phyloP scores from a whole-genome alignment of 2,329 filamentous ascomycete species.

The Hymenoscyphus occultus region DNA sequence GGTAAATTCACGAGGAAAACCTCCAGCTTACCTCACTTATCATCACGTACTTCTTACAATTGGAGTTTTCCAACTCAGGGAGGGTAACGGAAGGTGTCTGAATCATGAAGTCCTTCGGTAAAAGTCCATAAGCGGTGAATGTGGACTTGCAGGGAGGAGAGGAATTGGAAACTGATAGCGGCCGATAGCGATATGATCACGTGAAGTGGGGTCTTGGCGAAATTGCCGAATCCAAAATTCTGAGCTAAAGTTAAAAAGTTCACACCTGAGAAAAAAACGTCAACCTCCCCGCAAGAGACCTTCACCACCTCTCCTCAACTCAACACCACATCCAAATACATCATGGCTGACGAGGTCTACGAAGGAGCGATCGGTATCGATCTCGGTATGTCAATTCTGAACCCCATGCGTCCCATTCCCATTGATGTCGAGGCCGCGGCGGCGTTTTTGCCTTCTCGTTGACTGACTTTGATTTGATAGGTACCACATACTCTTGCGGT shows the following conservation, averaged over 20 bases:
- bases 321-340: slow-evolving; percentile 37
- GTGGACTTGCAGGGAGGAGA: background rate
- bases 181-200: background rate
- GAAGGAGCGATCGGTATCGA: slow-evolving; percentile 99
- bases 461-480: slow-evolving; percentile 48
- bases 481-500: slow-evolving; percentile 95
- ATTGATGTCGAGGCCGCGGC: background rate
- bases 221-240: slow-evolving; percentile 6
- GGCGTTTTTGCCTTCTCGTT: background rate
- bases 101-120: background rate
- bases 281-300: slow-evolving; percentile 3
- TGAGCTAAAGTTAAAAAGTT: slow-evolving; percentile 9
- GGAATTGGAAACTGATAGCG: background rate
- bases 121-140: background rate
- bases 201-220: background rate
- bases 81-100: background rate
- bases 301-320: slow-evolving; percentile 1
- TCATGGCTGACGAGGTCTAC: slow-evolving; percentile 97
- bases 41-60: background rate
- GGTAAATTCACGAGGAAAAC: background rate
- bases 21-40: background rate
- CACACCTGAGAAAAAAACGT: slow-evolving; percentile 4
- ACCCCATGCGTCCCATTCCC: background rate
- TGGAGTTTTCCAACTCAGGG: background rate
- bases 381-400: slow-evolving; percentile 69